phyloP scores from a whole-genome alignment of 176 grass and related monocot species.

The Oryza coarctata region DNA sequence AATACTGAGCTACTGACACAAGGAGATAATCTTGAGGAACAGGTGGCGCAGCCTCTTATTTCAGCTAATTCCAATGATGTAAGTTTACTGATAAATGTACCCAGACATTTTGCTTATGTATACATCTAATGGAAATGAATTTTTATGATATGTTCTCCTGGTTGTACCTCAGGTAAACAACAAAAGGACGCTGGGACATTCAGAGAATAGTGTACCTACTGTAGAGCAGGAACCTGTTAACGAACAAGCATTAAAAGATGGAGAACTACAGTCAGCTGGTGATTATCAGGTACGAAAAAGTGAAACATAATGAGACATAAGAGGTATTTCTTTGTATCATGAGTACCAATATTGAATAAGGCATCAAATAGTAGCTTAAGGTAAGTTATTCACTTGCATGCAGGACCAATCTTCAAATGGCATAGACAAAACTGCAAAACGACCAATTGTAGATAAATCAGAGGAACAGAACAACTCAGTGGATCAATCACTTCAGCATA shows the following conservation, averaged over 20 bases:
- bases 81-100: not conserved
- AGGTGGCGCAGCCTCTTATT: not conserved
- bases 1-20: not conserved
- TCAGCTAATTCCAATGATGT: not conserved
- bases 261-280: not conserved
- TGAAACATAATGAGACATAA: not conserved
- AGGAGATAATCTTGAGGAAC: not conserved
- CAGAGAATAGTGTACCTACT: no score
- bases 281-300: slow-evolving; percentile 2
- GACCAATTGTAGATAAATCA: not conserved
- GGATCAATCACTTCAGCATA: not conserved
- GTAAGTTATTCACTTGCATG: not conserved
- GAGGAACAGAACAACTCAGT: not conserved
- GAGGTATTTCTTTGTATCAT: not conserved
- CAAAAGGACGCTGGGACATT: no score
- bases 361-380: slow-evolving; percentile 10
- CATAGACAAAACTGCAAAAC: slow-evolving; percentile 4
- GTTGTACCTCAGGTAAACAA: not conserved
- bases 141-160: not conserved
- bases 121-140: not conserved
- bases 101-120: not conserved
- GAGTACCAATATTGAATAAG: not conserved
- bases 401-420: slow-evolving; percentile 19
- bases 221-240: no score
- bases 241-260: not conserved